These are phyloP conservation scores for Chaetomium sp. DNA, from an alignment of 2,329 filamentous ascomycete species.

Conservation along the genomic window DNA sequence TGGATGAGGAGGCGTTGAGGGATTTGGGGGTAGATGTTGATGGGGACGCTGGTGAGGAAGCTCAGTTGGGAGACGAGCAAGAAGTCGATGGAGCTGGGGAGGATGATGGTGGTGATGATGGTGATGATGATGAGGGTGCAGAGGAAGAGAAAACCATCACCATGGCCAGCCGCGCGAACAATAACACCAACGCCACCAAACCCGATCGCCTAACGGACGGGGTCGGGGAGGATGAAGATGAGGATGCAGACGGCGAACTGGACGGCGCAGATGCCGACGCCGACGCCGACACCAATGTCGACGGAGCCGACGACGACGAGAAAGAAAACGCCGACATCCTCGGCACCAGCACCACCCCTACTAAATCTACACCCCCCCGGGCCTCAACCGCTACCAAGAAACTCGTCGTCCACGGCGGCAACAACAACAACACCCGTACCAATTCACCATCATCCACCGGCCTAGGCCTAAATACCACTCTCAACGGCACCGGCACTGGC, in stretches of 20 bases:
- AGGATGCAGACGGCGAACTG: background rate
- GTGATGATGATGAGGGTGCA: background rate
- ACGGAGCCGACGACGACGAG: background rate
- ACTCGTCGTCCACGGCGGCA: no score
- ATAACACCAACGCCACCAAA: background rate
- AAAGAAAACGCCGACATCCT: background rate
- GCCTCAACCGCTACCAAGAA: no score
- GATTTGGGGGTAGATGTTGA: conserved; percentile 55
- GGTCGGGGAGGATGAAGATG: background rate
- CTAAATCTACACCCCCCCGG: no score
- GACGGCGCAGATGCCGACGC: background rate
- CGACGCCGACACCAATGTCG: background rate
- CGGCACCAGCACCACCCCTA: no score
- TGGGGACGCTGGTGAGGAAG: background rate
- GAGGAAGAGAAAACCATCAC: background rate
- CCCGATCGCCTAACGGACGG: background rate
- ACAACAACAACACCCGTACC: no score
- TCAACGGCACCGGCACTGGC: no score
- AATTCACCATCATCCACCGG: no score
- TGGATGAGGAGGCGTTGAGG: conserved; percentile 84
- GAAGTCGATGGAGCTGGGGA: background rate
- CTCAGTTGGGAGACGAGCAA: background rate
- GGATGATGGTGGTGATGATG: background rate
- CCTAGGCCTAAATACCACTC: no score
- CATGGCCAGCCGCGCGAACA: no score